Evolutionary conservation across 768 basidiomycete species (phyloP).

Genomic region (Mycena belliarum): DNA sequence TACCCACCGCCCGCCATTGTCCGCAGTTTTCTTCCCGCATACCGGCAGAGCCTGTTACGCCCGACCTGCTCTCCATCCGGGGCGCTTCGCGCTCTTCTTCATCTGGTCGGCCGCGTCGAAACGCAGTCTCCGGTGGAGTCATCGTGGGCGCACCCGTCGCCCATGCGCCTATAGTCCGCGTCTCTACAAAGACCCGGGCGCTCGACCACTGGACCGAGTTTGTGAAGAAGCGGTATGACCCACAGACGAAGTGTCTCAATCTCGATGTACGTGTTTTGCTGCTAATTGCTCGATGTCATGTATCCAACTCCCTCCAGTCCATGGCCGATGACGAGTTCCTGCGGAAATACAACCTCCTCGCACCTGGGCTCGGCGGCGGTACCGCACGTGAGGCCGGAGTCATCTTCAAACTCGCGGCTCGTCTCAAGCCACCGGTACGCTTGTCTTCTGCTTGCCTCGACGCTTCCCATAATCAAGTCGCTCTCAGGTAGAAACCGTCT

Average conservation of each 20-base stretch:
- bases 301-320: constrained; percentile 46
- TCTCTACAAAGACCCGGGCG: constrained; percentile 29
- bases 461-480: not conserved
- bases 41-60: constrained; percentile 39
- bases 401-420: constrained; percentile 84
- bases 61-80: constrained; percentile 62
- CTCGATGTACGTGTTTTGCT: constrained; percentile 64
- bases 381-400: constrained; percentile 71
- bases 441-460: constrained; percentile 12
- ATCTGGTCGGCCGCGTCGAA: constrained; percentile 57
- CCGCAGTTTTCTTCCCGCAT: constrained; percentile 44
- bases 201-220: constrained; percentile 78
- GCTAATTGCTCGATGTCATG: not conserved
- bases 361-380: constrained; percentile 70
- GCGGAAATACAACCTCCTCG: constrained; percentile 65
- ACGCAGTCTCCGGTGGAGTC: constrained; percentile 43
- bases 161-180: constrained; percentile 22
- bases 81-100: constrained; percentile 58
- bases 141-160: constrained; percentile 21
- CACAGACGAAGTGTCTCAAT: constrained; percentile 70
- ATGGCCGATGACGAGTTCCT: constrained; percentile 79
- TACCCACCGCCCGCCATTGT: constrained; percentile 37
- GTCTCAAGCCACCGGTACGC: constrained; percentile 72
- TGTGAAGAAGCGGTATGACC: constrained; percentile 71
- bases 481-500: constrained; percentile 72